Conservation (phyloP, 2,329 filamentous ascomycete genomes). For the Sphaerulina vaccinii region DNA sequence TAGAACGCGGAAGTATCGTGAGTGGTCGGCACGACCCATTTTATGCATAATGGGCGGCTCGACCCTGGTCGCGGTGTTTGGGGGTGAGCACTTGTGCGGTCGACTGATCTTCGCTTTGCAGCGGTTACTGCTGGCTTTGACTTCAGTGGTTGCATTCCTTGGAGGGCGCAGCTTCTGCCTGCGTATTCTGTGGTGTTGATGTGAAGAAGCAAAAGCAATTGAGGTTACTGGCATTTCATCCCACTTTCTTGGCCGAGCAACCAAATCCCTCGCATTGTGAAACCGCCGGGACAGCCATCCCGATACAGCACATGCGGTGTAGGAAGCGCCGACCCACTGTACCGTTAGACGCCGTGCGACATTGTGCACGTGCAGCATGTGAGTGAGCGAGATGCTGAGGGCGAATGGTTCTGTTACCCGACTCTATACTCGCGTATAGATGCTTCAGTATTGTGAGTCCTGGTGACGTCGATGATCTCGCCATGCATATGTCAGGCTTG, state of each 20-base stretch:
- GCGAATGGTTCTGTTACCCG: too few species aligned
- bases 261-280: slow-evolving; percentile 1
- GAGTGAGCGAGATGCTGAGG: too few species aligned
- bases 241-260: neutral
- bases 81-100: neutral
- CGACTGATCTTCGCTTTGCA: too few species aligned
- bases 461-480: too few species aligned
- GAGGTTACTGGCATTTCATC: too few species aligned
- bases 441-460: too few species aligned
- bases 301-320: slow-evolving; percentile 9
- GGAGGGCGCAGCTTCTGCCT: neutral
- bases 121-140: too few species aligned
- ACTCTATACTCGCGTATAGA: too few species aligned
- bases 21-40: slow-evolving; percentile 26
- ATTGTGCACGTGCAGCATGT: slow-evolving; percentile 6
- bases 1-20: slow-evolving; percentile 22
- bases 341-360: neutral
- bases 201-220: too few species aligned
- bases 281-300: slow-evolving; percentile 2
- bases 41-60: slow-evolving; percentile 11
- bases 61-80: slow-evolving; percentile 3
- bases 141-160: slow-evolving; percentile 13
- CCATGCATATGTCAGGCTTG: too few species aligned
- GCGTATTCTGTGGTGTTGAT: too few species aligned
- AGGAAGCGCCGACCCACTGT: slow-evolving; percentile 3